Conservation (phyloP, 371 early-diverging fungal genomes). For the Haplosporangium sp. region DNA sequence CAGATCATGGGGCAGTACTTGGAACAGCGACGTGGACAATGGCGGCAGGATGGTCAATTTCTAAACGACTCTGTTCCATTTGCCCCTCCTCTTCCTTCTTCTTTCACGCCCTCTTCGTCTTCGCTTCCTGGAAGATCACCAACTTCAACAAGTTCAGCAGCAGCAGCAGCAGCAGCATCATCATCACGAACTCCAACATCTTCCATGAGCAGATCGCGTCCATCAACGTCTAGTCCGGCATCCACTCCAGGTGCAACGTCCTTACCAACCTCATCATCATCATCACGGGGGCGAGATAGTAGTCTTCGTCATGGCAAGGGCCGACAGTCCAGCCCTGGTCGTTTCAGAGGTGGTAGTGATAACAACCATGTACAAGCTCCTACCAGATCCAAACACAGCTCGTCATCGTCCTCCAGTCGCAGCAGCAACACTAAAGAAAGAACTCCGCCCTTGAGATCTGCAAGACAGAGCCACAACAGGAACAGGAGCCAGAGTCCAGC, state of each 20-base stretch:
- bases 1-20: constrained; percentile 45
- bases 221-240: too few relatives aligned
- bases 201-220: too few relatives aligned
- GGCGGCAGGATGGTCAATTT: constrained; percentile 33
- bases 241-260: constrained; percentile 1
- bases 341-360: neutral
- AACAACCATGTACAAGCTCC: neutral
- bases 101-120: neutral
- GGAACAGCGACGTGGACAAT: constrained; percentile 46
- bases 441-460: constrained; percentile 7
- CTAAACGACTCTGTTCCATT: constrained; percentile 1
- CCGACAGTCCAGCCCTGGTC: neutral
- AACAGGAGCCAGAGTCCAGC: constrained; percentile 26
- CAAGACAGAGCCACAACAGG: constrained; percentile 22
- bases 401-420: constrained; percentile 3
- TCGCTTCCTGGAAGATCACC: too few relatives aligned
- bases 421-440: neutral
- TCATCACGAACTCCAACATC: neutral
- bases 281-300: constrained; percentile 1
- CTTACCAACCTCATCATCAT: constrained; percentile 3
- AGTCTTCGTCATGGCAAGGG: constrained; percentile 8
- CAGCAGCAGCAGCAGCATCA: neutral
- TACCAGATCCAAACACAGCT: constrained; percentile 8
- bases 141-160: neutral
- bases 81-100: neutral